Conservation (phyloP, 148 eudicot genomes). For the Chenopodium suecicum region DNA sequence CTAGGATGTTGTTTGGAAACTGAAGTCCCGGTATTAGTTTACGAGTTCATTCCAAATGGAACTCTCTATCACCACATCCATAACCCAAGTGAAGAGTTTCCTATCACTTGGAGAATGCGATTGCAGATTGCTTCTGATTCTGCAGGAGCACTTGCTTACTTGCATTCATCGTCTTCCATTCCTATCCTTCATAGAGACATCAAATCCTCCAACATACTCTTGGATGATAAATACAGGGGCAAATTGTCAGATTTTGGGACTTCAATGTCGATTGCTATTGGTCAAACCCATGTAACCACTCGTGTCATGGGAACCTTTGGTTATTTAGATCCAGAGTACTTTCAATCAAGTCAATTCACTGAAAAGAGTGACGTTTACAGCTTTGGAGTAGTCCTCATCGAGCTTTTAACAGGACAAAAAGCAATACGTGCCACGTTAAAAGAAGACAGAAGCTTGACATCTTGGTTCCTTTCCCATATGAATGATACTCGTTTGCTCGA, state of each 20-base stretch:
- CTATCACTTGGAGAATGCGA: slow-evolving; percentile 23
- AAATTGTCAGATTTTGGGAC: slow-evolving; percentile 25
- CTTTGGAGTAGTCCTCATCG: slow-evolving; percentile 33
- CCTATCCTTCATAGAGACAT: slow-evolving; percentile 29
- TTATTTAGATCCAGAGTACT: slow-evolving; percentile 37
- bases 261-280: slow-evolving; percentile 21
- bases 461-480: slow-evolving; percentile 18
- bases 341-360: slow-evolving; percentile 26
- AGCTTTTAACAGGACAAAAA: slow-evolving; percentile 33
- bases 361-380: slow-evolving; percentile 35
- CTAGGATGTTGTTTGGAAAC: slow-evolving; percentile 33
- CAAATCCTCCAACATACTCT: slow-evolving; percentile 31
- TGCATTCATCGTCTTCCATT: slow-evolving; percentile 22
- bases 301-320: slow-evolving; percentile 32
- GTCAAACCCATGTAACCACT: slow-evolving; percentile 27
- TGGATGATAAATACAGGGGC: slow-evolving; percentile 22
- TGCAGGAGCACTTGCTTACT: slow-evolving; percentile 23
- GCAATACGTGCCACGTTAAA: slow-evolving; percentile 11
- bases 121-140: slow-evolving; percentile 21
- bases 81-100: slow-evolving; percentile 17
- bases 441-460: slow-evolving; percentile 27
- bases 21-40: slow-evolving; percentile 21
- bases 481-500: not conserved
- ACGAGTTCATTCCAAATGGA: slow-evolving; percentile 28
- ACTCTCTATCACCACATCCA: slow-evolving; percentile 20